A percentile compares a stretch with the other conserved stretches of the same genome.
Conservation (phyloP, 192 early-diverging fungal genomes). For the Spizellomyces sp. region DNA sequence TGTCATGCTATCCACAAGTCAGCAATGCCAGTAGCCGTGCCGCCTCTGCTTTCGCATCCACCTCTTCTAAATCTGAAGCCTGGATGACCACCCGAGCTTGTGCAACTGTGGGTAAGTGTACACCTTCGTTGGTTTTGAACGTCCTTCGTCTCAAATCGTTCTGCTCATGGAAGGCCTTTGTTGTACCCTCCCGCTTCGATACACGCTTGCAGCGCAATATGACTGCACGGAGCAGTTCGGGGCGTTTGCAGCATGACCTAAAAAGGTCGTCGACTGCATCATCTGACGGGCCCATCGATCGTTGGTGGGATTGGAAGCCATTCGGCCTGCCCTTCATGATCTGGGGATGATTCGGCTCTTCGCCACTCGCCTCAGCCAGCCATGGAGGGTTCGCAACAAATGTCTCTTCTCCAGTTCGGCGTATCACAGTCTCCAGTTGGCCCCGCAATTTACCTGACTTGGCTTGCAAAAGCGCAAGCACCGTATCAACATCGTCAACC, state of each 20-base stretch:
- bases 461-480: slow-evolving; percentile 13
- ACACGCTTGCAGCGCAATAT: background rate
- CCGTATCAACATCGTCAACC: slow-evolving; percentile 13
- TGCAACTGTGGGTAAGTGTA: slow-evolving; percentile 15
- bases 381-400: slow-evolving; percentile 21
- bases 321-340: too few relatives aligned
- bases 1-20: too few relatives aligned
- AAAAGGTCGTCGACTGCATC: too few relatives aligned
- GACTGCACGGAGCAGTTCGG: slow-evolving; percentile 8
- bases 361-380: background rate
- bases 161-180: background rate
- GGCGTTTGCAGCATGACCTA: background rate
- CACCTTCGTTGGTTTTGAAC: slow-evolving; percentile 16
- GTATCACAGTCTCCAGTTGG: background rate
- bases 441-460: background rate
- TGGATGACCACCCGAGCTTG: background rate
- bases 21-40: slow-evolving; percentile 3
- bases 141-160: slow-evolving; percentile 19
- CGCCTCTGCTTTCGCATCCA: slow-evolving; percentile 13
- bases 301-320: too few relatives aligned
- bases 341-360: too few relatives aligned
- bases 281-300: too few relatives aligned
- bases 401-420: background rate
- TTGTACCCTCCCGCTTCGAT: background rate
- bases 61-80: slow-evolving; percentile 1